Evolutionary conservation across 225 moss, liverwort and hornwort species (phyloP).

Genomic region (Climacium dendroides): DNA sequence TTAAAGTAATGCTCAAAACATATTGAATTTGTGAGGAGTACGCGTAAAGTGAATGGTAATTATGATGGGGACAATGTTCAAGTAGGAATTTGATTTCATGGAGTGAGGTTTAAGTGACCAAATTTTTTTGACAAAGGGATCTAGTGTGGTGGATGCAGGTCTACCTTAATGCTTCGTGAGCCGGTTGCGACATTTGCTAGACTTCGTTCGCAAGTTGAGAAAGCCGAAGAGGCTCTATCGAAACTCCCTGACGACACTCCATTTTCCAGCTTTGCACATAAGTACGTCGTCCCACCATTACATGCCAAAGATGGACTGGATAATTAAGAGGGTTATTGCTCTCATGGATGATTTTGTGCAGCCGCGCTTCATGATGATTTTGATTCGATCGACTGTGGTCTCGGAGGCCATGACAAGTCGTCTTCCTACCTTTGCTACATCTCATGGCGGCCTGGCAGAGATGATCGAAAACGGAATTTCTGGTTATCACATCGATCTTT

Average conservation of each 20-base stretch:
- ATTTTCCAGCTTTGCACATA: background rate
- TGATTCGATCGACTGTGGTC: constrained; percentile 59
- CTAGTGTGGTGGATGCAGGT: background rate
- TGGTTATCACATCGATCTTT: constrained; percentile 65
- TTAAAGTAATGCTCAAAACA: background rate
- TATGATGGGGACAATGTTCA: background rate
- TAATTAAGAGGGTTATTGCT: background rate
- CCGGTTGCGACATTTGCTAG: background rate
- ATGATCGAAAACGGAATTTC: constrained; percentile 52
- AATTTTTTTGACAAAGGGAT: background rate
- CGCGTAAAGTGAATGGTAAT: background rate
- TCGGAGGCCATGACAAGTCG: constrained; percentile 70
- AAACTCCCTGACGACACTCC: background rate
- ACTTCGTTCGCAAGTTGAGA: background rate
- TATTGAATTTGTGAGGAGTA: background rate
- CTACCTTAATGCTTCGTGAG: background rate
- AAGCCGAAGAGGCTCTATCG: background rate
- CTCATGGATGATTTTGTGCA: constrained; percentile 37
- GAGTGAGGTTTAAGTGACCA: background rate
- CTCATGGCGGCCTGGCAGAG: constrained; percentile 46
- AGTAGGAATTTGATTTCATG: background rate
- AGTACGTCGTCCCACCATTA: background rate
- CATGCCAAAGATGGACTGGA: background rate
- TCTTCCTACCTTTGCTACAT: constrained; percentile 59
- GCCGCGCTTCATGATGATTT: constrained; percentile 71